Percentiles rank a stretch among this genome's conserved stretches.
Conservation (phyloP, 768 basidiomycete genomes). For the Lepiota brunneoincarnata region DNA sequence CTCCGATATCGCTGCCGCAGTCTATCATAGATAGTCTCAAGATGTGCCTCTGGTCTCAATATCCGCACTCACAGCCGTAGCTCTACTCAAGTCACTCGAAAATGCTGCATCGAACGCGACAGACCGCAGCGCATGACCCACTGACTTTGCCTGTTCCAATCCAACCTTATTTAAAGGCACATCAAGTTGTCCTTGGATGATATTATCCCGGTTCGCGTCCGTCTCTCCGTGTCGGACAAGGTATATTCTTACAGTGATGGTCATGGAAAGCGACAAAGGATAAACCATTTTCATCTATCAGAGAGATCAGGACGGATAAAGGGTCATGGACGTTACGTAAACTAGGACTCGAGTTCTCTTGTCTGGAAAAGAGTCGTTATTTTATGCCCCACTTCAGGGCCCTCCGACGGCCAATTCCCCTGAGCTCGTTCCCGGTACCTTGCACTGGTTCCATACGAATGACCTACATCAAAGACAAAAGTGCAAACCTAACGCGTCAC, state of each 20-base stretch:
- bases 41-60: not conserved
- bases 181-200: conserved; percentile 78
- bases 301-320: not conserved
- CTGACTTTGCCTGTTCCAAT: conserved; percentile 51
- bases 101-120: conserved; percentile 58
- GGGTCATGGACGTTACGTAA: conserved; percentile 4
- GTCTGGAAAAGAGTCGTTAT: not conserved
- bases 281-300: not conserved
- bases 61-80: conserved; percentile 47
- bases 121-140: conserved; percentile 51
- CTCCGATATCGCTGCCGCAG: conserved; percentile 59
- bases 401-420: too few relatives aligned
- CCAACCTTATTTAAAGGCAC: conserved; percentile 64
- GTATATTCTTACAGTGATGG: conserved; percentile 43
- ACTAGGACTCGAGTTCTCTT: not conserved
- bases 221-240: conserved; percentile 82
- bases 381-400: not conserved
- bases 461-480: not conserved
- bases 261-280: not conserved
- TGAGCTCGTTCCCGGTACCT: too few relatives aligned
- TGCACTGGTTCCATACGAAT: not conserved
- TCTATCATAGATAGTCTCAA: conserved; percentile 37
- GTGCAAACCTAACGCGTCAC: not conserved
- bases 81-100: conserved; percentile 72
- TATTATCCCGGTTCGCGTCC: conserved; percentile 55